Conservation (phyloP, 306 rosid genomes). For the Glycyrrhiza uralensis region DNA sequence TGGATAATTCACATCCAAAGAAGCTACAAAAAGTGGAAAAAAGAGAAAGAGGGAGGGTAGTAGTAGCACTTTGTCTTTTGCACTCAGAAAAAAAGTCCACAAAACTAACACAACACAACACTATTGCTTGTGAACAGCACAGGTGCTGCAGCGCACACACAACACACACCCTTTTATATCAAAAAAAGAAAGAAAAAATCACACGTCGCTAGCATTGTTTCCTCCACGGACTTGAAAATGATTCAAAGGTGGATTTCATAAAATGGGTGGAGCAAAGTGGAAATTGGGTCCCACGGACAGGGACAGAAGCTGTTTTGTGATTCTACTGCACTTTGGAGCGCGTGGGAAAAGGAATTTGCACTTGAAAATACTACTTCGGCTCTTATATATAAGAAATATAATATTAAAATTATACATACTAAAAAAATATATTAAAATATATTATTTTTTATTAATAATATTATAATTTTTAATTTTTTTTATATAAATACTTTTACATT, state of each 20-base stretch:
- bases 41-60: neutral
- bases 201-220: neutral
- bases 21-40: constrained; percentile 19
- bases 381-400: too few relatives aligned
- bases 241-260: constrained; percentile 23
- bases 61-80: constrained; percentile 25
- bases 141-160: neutral
- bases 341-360: constrained; percentile 30
- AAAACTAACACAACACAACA: neutral
- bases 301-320: neutral
- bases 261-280: constrained; percentile 27
- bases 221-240: constrained; percentile 23
- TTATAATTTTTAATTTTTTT: too few relatives aligned
- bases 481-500: too few relatives aligned
- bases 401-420: too few relatives aligned
- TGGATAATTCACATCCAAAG: constrained; percentile 14
- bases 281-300: constrained; percentile 30
- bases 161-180: constrained; percentile 23
- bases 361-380: too few relatives aligned
- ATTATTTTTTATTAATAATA: too few relatives aligned
- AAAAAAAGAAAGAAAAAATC: neutral
- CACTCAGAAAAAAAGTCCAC: neutral
- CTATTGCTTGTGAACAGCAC: neutral
- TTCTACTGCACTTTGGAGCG: constrained; percentile 18
- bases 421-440: too few relatives aligned